These are phyloP conservation scores for Psilocybe subaeruginosa DNA, from an alignment of 768 basidiomycete species.

Conservation along the genomic window DNA sequence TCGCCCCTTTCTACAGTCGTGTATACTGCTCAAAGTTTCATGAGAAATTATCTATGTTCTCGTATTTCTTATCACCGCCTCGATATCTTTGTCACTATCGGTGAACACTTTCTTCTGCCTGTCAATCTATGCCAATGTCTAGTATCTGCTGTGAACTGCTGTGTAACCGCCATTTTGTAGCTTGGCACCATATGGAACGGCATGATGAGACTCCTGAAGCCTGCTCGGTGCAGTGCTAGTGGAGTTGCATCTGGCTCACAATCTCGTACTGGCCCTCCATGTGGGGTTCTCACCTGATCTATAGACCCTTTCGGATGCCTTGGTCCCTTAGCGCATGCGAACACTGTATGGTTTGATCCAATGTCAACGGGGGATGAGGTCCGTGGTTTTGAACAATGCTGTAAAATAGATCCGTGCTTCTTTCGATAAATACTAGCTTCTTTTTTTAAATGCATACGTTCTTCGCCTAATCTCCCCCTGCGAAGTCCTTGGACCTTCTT, in stretches of 20 bases:
- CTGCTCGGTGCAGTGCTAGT: background rate
- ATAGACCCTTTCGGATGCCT: background rate
- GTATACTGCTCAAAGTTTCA: background rate
- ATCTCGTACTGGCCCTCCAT: constrained; percentile 2
- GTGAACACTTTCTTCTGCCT: background rate
- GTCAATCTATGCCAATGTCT: background rate
- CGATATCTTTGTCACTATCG: background rate
- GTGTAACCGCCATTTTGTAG: background rate
- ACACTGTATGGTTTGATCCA: background rate
- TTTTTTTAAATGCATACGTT: background rate
- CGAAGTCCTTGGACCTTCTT: background rate
- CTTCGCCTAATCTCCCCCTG: background rate
- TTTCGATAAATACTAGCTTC: constrained; percentile 6
- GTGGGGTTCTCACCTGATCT: background rate
- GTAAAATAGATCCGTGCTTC: constrained; percentile 9
- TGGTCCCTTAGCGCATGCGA: background rate
- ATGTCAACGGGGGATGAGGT: constrained; percentile 2
- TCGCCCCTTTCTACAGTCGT: too few relatives aligned
- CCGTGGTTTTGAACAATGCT: background rate
- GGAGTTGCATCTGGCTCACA: background rate
- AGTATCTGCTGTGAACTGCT: background rate
- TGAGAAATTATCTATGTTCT: background rate
- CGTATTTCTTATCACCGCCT: background rate
- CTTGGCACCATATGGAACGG: background rate
- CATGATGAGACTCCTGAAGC: background rate